Percentiles rank a stretch among this genome's conserved stretches.
These are phyloP conservation scores for Syncephalastrum sp. DNA, from an alignment of 371 early-diverging fungal species.

Conservation along the genomic window DNA sequence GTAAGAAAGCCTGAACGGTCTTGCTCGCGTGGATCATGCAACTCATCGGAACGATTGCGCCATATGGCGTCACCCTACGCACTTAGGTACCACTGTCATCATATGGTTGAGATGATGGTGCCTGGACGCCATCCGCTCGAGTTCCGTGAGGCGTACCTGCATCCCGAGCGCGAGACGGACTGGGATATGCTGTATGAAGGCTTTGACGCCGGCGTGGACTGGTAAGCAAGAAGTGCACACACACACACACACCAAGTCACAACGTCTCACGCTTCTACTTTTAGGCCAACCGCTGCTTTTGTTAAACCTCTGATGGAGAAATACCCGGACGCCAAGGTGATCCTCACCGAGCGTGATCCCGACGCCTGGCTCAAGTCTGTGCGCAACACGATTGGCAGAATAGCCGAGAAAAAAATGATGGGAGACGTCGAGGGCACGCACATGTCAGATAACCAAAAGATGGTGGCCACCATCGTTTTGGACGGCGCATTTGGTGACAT, in stretches of 20 bases:
- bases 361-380: conserved; percentile 38
- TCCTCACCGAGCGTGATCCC: conserved; percentile 29
- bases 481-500: conserved; percentile 19
- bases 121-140: conserved; percentile 19
- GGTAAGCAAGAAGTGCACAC: conserved; percentile 1
- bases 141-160: conserved; percentile 19
- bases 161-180: conserved; percentile 21
- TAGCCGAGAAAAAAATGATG: background rate
- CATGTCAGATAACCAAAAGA: background rate
- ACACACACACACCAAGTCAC: too few relatives aligned
- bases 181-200: conserved; percentile 29
- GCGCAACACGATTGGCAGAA: conserved; percentile 22
- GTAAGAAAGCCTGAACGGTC: conserved; percentile 6
- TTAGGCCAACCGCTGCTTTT: conserved; percentile 15
- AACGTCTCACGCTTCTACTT: too few relatives aligned
- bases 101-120: background rate
- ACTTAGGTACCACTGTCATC: conserved; percentile 5
- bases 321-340: conserved; percentile 40
- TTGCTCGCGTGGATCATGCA: background rate
- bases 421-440: background rate
- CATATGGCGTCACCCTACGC: background rate
- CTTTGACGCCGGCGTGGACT: conserved; percentile 33
- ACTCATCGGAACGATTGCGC: background rate
- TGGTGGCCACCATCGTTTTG: conserved; percentile 12
- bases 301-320: conserved; percentile 12